Conservation (phyloP, 2,329 filamentous ascomycete genomes). For the Ophiostoma piceae region DNA sequence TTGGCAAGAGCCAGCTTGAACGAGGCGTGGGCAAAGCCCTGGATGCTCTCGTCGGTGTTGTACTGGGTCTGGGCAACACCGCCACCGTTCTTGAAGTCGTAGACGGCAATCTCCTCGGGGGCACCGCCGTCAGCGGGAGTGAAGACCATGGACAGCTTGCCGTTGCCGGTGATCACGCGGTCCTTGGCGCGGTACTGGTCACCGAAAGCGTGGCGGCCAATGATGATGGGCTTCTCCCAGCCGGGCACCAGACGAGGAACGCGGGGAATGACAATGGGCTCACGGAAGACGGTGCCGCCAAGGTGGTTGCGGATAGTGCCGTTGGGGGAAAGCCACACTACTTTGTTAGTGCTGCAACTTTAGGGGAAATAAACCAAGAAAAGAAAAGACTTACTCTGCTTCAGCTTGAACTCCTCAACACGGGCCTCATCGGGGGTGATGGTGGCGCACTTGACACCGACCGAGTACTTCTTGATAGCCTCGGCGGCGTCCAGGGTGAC, state of each 20-base stretch:
- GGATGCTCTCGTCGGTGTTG: constrained; percentile 95
- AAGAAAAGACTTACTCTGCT: constrained; percentile 67
- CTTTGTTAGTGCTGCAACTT: not conserved
- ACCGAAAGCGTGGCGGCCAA: constrained; percentile 95
- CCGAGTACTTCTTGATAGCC: constrained; percentile 98
- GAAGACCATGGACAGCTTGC: constrained; percentile 91
- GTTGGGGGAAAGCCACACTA: constrained; percentile 98
- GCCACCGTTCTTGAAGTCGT: constrained; percentile 77
- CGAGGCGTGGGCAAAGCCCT: constrained; percentile 88
- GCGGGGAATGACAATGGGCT: constrained; percentile 92
- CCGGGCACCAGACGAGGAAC: constrained; percentile 91
- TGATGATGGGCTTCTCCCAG: constrained; percentile 99
- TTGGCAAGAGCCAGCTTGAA: constrained; percentile 94
- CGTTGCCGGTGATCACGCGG: constrained; percentile 71
- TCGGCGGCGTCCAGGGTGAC: constrained; percentile 93
- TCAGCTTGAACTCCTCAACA: constrained; percentile 96
- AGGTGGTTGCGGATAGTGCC: constrained; percentile 73
- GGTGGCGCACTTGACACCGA: constrained; percentile 98
- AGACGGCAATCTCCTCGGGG: constrained; percentile 84
- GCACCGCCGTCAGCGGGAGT: constrained; percentile 74
- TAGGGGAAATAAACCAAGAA: not conserved
- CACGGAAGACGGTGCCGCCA: constrained; percentile 96
- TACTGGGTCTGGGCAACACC: constrained; percentile 94
- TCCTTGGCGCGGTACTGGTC: constrained; percentile 99
- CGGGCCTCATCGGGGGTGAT: constrained; percentile 97